Evolutionary conservation across 2,329 filamentous ascomycete species (phyloP), one percentile per base, ranked within the genome.

Genomic region (Septoria petroselini): DNA sequence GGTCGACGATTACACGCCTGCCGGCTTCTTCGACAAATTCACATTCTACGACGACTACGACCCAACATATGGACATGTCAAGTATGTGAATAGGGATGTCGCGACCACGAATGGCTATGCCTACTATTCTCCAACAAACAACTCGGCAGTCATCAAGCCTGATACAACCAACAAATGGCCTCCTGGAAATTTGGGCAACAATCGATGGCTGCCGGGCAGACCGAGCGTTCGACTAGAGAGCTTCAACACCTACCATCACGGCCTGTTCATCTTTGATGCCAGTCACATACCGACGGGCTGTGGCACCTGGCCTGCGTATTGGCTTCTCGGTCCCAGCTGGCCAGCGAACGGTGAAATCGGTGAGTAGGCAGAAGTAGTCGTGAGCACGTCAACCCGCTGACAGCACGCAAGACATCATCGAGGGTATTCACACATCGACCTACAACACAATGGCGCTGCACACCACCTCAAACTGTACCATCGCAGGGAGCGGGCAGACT

Each of bases 321-420:
- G 71, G 70, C 62, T 69, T 3, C 54, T 68, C 15, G 70, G 68
- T n/a, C 83, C 83, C 11, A 74, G 63, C 42, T 68, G 68, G 67
- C 67, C 63, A 7, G 41, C 39, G 25, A 63, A 62, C 45, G 65
- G 64, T n/a, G 64, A 68, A 43, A 65, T 67, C 38, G 63, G 62
- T 63, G 31, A 21, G 62, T 54, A 18, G 17, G 27, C 34, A 27
- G 23, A 9, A 5, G 5, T 27, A 9, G 23, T 5, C 9, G 23
- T 27, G 23, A 27, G 23, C 23, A 27, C 5, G 23, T 1, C 15
- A 4, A 7, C 11, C 5, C 30, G 35, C 40, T 45, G 14, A 50
- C 17, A 15, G n/a, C 4, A 38, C 65, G 47, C 67, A 66, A 54
- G 67, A 70, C 34, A 68, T 70, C 53, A 66, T 70, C 27, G 68